A percentile compares a stretch with the other conserved stretches of the same genome.
phyloP scores from a whole-genome alignment of 306 rosid genomes.

The Malus sieversii region DNA sequence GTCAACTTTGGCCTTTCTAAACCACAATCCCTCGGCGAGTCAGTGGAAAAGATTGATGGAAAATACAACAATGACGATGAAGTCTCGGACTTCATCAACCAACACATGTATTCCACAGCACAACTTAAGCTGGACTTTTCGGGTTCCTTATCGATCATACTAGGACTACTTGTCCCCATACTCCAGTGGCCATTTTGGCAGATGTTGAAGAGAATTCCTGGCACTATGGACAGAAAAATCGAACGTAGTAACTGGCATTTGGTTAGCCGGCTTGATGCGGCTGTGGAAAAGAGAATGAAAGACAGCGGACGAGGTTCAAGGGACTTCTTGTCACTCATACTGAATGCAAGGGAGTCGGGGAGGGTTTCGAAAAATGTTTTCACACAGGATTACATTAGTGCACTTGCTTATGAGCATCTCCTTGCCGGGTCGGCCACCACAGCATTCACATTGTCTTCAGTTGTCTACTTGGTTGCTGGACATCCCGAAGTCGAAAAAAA shows the following conservation, averaged over 20 bases:
- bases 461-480: slow-evolving; percentile 71
- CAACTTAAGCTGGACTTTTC: slow-evolving; percentile 90
- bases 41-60: slow-evolving; percentile 9
- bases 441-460: slow-evolving; percentile 65
- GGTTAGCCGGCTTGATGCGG: slow-evolving; percentile 58
- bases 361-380: slow-evolving; percentile 44
- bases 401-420: slow-evolving; percentile 81
- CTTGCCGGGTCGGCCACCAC: slow-evolving; percentile 93
- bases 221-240: slow-evolving; percentile 86
- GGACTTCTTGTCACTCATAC: slow-evolving; percentile 71
- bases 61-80: not conserved
- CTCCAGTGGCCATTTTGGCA: slow-evolving; percentile 85
- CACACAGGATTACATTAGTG: slow-evolving; percentile 65
- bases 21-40: slow-evolving; percentile 31
- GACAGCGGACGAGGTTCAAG: slow-evolving; percentile 39
- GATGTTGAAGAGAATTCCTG: slow-evolving; percentile 71
- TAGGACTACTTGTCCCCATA: slow-evolving; percentile 70
- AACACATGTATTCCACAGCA: slow-evolving; percentile 77
- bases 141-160: slow-evolving; percentile 80
- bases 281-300: slow-evolving; percentile 55
- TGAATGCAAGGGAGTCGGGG: slow-evolving; percentile 66
- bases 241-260: slow-evolving; percentile 51
- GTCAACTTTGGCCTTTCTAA: slow-evolving; percentile 72
- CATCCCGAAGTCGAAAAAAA: slow-evolving; percentile 73
- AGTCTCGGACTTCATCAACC: slow-evolving; percentile 69